Evolutionary conservation across 371 early-diverging fungal species (phyloP).

Genomic region (Mortierella sp.): DNA sequence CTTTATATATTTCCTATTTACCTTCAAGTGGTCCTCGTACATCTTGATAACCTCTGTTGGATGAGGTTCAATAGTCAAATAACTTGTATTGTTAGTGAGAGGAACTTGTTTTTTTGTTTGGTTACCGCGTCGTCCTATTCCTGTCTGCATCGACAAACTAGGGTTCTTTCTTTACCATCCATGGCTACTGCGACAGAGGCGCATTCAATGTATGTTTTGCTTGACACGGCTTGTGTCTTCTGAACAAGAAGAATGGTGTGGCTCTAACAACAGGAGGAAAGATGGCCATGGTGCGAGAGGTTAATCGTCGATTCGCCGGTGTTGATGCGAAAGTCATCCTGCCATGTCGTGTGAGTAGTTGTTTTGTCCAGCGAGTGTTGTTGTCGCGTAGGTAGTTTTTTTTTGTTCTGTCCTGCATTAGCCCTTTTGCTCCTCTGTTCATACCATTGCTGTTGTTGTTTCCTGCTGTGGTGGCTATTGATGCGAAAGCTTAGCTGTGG

Average conservation of each 20-base stretch:
- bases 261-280: conserved; percentile 25
- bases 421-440: background rate
- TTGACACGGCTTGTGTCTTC: conserved; percentile 42
- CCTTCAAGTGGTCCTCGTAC: conserved; percentile 57
- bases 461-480: background rate
- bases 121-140: no score
- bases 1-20: background rate
- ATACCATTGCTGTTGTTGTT: background rate
- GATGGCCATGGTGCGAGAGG: background rate
- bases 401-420: background rate
- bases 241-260: conserved; percentile 57
- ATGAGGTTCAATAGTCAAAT: background rate
- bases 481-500: background rate
- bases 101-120: background rate
- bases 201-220: conserved; percentile 57
- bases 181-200: conserved; percentile 49
- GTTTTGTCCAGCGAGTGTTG: background rate
- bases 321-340: background rate
- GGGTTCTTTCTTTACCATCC: conserved; percentile 38
- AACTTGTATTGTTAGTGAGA: background rate
- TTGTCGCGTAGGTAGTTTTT: background rate
- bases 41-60: conserved; percentile 48
- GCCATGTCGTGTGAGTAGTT: background rate
- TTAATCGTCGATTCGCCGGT: no score
- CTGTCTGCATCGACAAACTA: background rate